These are phyloP conservation scores for Ceratopteris richardii DNA, from an alignment of 75 land plant species.

Conservation along the genomic window DNA sequence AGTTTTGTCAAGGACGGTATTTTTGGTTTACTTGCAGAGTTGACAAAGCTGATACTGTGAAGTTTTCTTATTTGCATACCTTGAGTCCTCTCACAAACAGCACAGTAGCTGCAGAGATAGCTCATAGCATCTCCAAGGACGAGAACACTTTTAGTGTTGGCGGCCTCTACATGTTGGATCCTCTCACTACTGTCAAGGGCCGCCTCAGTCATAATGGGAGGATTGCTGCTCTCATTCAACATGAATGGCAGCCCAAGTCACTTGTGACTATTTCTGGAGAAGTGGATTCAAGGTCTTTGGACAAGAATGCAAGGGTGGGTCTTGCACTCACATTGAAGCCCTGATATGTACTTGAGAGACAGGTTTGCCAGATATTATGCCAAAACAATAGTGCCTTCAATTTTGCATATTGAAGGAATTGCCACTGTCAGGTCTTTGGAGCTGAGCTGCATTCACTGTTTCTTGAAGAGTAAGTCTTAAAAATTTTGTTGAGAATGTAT, in stretches of 20 bases:
- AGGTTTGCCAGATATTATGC: no score
- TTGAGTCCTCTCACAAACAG: constrained; percentile 31
- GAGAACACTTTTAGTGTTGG: constrained; percentile 52
- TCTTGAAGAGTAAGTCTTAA: no score
- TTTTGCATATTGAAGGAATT: no score
- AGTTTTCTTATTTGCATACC: constrained; percentile 48
- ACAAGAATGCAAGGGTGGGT: constrained; percentile 35
- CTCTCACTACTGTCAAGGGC: constrained; percentile 38
- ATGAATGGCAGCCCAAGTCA: constrained; percentile 64
- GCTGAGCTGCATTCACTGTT: no score
- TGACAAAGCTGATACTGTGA: constrained; percentile 53
- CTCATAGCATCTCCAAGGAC: constrained; percentile 35
- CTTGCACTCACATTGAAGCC: constrained; percentile 49
- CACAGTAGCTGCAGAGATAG: constrained; percentile 53
- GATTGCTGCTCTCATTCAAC: constrained; percentile 45
- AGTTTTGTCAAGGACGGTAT: no score
- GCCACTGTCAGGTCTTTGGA: no score
- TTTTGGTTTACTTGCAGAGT: constrained; percentile 24
- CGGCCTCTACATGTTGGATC: constrained; percentile 40
- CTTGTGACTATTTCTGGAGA: constrained; percentile 50
- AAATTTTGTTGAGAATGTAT: no score
- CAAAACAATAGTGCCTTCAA: no score
- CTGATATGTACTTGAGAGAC: no score
- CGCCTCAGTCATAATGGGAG: constrained; percentile 44
- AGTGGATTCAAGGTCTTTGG: constrained; percentile 37